Conservation (phyloP, 1,139 yeast genomes). For the Sugiyamaella paludigena region DNA sequence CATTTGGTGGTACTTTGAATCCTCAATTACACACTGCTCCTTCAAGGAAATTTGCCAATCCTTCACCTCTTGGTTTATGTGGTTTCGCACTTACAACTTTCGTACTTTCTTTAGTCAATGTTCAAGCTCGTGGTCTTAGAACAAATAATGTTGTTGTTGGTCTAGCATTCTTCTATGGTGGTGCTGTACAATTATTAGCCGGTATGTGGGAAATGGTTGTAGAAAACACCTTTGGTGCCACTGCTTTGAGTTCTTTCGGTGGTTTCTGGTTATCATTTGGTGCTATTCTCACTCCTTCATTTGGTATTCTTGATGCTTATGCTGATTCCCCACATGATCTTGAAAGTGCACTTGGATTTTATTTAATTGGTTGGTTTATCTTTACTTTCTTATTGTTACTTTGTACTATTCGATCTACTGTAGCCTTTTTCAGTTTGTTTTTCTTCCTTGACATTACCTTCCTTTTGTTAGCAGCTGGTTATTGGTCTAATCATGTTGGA, state of each 20-base stretch:
- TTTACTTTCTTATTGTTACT: slow-evolving; percentile 67
- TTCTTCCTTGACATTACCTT: slow-evolving; percentile 64
- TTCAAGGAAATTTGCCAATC: slow-evolving; percentile 73
- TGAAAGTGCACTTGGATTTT: slow-evolving; percentile 66
- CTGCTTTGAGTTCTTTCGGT: slow-evolving; percentile 66
- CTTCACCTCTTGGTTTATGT: slow-evolving; percentile 81
- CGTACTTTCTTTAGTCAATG: slow-evolving; percentile 65
- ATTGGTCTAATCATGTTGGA: slow-evolving; percentile 45
- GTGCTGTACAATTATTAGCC: slow-evolving; percentile 69
- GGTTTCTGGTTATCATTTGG: slow-evolving; percentile 86
- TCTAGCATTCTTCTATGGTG: slow-evolving; percentile 81
- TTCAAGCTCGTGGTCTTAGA: slow-evolving; percentile 58
- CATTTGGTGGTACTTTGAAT: slow-evolving; percentile 74
- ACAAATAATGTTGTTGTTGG: slow-evolving; percentile 62
- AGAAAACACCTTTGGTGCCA: slow-evolving; percentile 90
- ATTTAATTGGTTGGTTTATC: slow-evolving; percentile 73
- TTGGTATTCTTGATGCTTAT: slow-evolving; percentile 66
- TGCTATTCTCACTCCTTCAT: slow-evolving; percentile 67
- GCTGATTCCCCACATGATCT: slow-evolving; percentile 42
- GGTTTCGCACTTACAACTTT: slow-evolving; percentile 86
- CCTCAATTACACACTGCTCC: slow-evolving; percentile 66
- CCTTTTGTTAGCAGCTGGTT: slow-evolving; percentile 62
- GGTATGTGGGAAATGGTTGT: slow-evolving; percentile 69
- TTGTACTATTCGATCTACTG: slow-evolving; percentile 74
- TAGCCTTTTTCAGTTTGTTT: slow-evolving; percentile 69